Base-by-base conservation (phyloP, 495 filamentous ascomycete genomes). In the Pyrenula massariospora region DNA sequence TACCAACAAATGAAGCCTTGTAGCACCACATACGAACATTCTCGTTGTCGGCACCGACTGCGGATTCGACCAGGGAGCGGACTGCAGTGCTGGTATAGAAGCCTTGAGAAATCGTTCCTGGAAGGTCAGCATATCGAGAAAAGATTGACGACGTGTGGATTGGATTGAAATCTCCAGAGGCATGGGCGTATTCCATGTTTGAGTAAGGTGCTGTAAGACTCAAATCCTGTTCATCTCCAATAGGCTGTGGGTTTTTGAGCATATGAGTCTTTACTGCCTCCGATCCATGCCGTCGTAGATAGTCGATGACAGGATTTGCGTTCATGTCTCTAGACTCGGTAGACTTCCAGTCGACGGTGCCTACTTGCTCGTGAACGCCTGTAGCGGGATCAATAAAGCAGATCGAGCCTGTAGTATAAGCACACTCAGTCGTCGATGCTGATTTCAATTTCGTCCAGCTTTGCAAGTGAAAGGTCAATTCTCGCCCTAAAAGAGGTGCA, bases 151-250 rank as follows among this genome's bases (percentile, higher is more conserved):
- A 73, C 2, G 65, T 58, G 55, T 73, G 70, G 24, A 73, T 70
- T 2, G 70, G 70, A 55, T 73, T 73, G 56, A 65, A 68, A 48
- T 73, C 70, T 25, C 59, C 58, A 21, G 70, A 73, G 10, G 64
- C 47, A 22, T 61, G 50, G 15, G 66, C 59, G 56, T 72, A 72
- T 8, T 53, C 25, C 10, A 59, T 42, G 23, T 70, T 72, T 51
- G 53, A 60, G 2, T 50, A 54, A 12, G 67, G 63, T 56, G 31
- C 31, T 42, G 31, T 42, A 15, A 42, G 5, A 15, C 31, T 42
- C 15, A 42, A 42, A 42, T 15, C 31, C 5, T 42, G 8, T 15
- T 42, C 31, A 8, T 42, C 31, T 15, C 31, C 31, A 42, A 42
- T 42, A 15, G 31, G 31, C 15, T 42, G 31, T 42, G 31, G 31